Evolutionary conservation across 2,329 filamentous ascomycete species (phyloP).

Genomic region (Fusarium citri): DNA sequence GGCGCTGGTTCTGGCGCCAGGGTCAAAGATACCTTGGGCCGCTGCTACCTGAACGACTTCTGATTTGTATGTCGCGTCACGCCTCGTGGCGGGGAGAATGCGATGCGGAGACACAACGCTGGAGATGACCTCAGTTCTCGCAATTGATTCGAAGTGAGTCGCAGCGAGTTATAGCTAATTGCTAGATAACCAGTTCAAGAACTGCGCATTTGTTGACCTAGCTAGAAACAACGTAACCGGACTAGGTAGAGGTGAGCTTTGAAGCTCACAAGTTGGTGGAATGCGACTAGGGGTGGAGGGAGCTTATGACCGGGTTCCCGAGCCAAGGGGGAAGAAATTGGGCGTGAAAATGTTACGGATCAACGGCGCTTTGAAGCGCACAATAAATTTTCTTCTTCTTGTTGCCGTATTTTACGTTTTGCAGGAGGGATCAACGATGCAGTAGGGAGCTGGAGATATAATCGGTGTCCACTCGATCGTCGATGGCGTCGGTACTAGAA

Average conservation of each 20-base stretch:
- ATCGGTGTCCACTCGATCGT: conserved; percentile 21
- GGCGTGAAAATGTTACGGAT: not conserved
- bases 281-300: conserved; percentile 16
- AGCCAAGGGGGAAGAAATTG: conserved; percentile 9
- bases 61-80: conserved; percentile 28
- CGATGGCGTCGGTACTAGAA: conserved; percentile 20
- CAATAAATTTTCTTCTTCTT: conserved; percentile 1
- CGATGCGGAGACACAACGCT: conserved; percentile 27
- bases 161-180: not conserved
- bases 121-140: conserved; percentile 21
- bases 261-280: conserved; percentile 24
- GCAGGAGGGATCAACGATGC: not conserved
- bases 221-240: conserved; percentile 17
- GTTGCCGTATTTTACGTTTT: not conserved
- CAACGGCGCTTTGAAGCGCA: conserved; percentile 14
- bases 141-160: conserved; percentile 11
- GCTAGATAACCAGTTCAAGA: conserved; percentile 1
- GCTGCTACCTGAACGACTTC: conserved; percentile 18
- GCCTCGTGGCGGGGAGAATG: conserved; percentile 28
- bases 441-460: not conserved
- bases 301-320: conserved; percentile 20
- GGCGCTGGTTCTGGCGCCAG: not conserved
- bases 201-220: conserved; percentile 6
- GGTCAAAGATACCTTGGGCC: conserved; percentile 9
- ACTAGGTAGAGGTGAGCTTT: conserved; percentile 24